Evolutionary conservation across 441 rosid genomes (phyloP), one percentile per base, ranked within the genome.

Genomic region (Biscutella laevigata): DNA sequence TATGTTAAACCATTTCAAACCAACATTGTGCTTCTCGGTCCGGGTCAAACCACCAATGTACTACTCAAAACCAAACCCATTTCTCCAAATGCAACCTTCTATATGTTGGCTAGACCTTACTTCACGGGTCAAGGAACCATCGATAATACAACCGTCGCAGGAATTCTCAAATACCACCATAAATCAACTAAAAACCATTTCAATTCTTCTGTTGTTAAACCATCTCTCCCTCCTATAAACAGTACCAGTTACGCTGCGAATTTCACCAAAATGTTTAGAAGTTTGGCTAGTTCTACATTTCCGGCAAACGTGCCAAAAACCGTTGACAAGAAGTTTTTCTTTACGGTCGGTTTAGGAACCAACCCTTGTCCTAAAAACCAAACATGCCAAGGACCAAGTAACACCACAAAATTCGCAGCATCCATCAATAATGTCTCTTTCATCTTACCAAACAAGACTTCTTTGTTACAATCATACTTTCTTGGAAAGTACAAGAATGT

Each of bases 11-110:
- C 94, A 21, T 83, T 85, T 55, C 43, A 71, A 37, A 78, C 88
- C 8, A 55, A 69, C 20, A 10, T 67, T 4, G 34, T 83, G 8
- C 13, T 81, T 8, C 54, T 80, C 2, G 57, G 73, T 4, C 82
- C 95, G 0, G 92, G 89, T 9, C 96, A 85, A 57, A 83, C 95
- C 58, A 74, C 78, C 12, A 85, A 81, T 53, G 69, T 87, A 14
- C 79, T 87, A 25, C 77, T 87, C 4, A 74, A 74, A 52, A 73
- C 86, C 22, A 75, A 82, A 63, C 61, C 81, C 11, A 39, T 13
- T 13, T 17, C 72, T 35, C 86, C 83, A 11, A 72, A 66, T 46
- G 48, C 77, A 28, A 66, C 73, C 7, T 84, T 84, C 60, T 76
- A 70, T 17, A 83, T 88, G 74, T 39, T 80, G 8, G 88, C 88